These are phyloP conservation scores for Nematocida ironsii DNA, from an alignment of 371 early-diverging fungal species.

Conservation along the genomic window DNA sequence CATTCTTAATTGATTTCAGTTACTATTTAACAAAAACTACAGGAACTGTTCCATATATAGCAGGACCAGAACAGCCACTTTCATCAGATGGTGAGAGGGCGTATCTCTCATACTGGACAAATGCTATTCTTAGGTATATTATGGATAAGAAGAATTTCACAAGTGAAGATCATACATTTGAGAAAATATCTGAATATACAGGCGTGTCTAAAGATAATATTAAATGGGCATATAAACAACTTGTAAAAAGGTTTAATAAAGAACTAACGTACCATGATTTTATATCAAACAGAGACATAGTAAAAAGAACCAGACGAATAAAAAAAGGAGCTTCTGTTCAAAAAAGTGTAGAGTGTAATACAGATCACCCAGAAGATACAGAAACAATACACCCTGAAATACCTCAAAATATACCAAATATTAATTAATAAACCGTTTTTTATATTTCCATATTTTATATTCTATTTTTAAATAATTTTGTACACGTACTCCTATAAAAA, in stretches of 20 bases:
- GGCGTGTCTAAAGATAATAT: slow-evolving; percentile 59
- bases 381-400: background rate
- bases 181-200: slow-evolving; percentile 43
- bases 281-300: slow-evolving; percentile 22
- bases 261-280: slow-evolving; percentile 13
- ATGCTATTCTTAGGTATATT: slow-evolving; percentile 42
- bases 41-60: slow-evolving; percentile 38
- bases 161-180: slow-evolving; percentile 21
- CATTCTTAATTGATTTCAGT: slow-evolving; percentile 68
- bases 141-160: slow-evolving; percentile 7
- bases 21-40: slow-evolving; percentile 36
- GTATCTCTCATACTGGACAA: slow-evolving; percentile 67
- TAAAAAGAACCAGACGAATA: slow-evolving; percentile 41
- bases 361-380: background rate
- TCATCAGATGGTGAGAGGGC: slow-evolving; percentile 51
- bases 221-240: slow-evolving; percentile 12
- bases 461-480: no score
- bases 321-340: background rate
- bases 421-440: no score
- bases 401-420: no score
- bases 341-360: background rate
- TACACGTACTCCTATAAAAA: no score
- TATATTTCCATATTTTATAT: no score
- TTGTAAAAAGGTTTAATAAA: slow-evolving; percentile 5
- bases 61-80: slow-evolving; percentile 68